Base-by-base conservation (phyloP, 805 yeast species). In the Starmera amethionina region DNA sequence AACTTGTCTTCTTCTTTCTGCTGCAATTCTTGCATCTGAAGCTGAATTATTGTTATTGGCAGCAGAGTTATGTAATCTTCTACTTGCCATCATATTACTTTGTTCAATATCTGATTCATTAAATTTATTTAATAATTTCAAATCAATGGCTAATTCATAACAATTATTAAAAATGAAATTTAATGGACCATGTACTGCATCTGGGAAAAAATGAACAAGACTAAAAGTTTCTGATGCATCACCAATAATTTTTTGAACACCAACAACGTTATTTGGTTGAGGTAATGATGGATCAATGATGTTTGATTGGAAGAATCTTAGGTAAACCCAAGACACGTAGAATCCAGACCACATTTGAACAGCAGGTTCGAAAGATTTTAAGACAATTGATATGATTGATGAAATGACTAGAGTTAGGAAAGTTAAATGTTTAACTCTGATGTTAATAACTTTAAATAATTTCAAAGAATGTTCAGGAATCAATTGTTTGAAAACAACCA, bases 151-250 rank as follows among this genome's bases (percentile, higher is more conserved):
- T 2, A 67, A 30, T 40, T 63, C 59, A 47, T 68, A 75, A 19
- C 62, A 41, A 5, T 53, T 55, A 34, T 73, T 58, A 44, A 79
- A 78, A 0, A 78, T 49, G 2, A 77, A 75, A 30, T 66, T 64
- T 37, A 86, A 56, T 22, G 70, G 46, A 3, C 76, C 73, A 41
- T 76, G 75, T 3, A 72, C 30, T 1, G 72, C 55, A 37, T 69
- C 76, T 1, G 97, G 97, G 75, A 89, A 89, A 57, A 89, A 86
- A 50, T 82, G 81, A 29, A 80, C 79, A 46, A 89, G 69, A 41
- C 84, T 78, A 65, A 89, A 89, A 1, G 90, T 82, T 49, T 89
- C 96, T 0, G 93, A 79, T 0, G 96, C 95, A 58, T 88, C 96
- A 32, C 97, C 96, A 25, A 72, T 59, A 10, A 79, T 62, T 19